Base-by-base conservation (phyloP, 805 yeast genomes). In the Kuraishia capsulata region DNA sequence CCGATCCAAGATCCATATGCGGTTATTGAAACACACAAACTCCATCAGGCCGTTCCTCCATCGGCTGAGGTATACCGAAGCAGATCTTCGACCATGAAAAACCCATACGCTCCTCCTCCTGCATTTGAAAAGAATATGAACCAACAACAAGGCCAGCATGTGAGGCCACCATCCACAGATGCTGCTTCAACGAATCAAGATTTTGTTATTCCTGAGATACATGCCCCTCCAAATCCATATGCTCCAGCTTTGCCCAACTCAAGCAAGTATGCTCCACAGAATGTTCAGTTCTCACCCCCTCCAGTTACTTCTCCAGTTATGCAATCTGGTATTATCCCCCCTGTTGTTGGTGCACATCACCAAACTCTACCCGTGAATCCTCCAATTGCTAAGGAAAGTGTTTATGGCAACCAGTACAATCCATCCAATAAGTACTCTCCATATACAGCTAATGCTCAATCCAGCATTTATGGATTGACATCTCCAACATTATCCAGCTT, bases 401-500 rank as follows among this genome's bases (percentile, higher is more conserved):
- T 11, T 8, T 23, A 8, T 23, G 26, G 10, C 11, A 11, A 8
- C 11, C 26, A 23, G 26, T 23, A 23, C 26, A 23, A 23, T 23
- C 26, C 26, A 11, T 23, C 26, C 2, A 39, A 25, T 25, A 50
- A 43, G 36, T 50, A 50, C 35, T 41, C 51, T 1, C 52, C 52
- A 1, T 45, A 48, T 32, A 39, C 39, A 16, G 42, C 39, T 8
- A 23, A 23, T 11, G 26, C 26, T 8, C 26, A 23, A 23, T 8
- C 26, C 11, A 23, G 11, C 26, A 11, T 23, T 11, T 28, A 28
- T 28, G 31, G 31, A 6, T 5, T 28, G 9, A 17, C 14, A 20
- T 20, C 20, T 10, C 24, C 33, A 18, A 29, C 42, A 14, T 28
- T 37, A 8, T 20, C 65, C 5, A 58, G 61, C 23, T 71, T 77